Evolutionary conservation across 2,329 filamentous ascomycete genomes (phyloP), one percentile per base, ranked within the genome.

Genomic region (Bipolaris cookei): DNA sequence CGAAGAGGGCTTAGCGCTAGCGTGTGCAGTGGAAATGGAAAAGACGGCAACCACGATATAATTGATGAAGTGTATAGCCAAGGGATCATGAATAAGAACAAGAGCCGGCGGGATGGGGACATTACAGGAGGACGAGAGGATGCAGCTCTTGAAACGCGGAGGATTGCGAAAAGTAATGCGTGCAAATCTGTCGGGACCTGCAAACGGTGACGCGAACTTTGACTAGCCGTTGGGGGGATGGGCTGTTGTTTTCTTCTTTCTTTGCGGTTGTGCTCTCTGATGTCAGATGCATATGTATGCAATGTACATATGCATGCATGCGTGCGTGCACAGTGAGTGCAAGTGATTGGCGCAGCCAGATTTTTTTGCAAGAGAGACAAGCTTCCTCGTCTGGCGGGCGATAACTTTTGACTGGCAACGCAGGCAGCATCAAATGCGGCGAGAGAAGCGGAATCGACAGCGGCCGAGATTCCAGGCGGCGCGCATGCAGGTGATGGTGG

Each of bases 391-490:
- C 10, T 11, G 28, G 28, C 10, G 10, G 28, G 28, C 28, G 10
- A 30, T 11, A 3, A 5, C 6, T 13, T 30, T 13, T 2, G 28
- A 13, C 28, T 11, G 28, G 28, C 28, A 30, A 21, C 23, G 49
- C n/a, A 21, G 18, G 20, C 11, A 35, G 25, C 25, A 25, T 39
- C 20, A 13, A 41, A 46, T 52, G 42, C 35, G 48, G 42, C 41
- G 32, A 53, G 34, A 7, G 20, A n/a, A 34, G 48, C 48, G 48
- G 25, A 32, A 38, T 32, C 4, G 21, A 20, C 42, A 14, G 32
- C 48, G 38, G 54, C 44, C 44, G 50, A 48, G 49, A 21, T 38
- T 49, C 54, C 38, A 38, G 44, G 8, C 42, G 30, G 32, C 35
- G 54, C 42, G 38, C 18, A 25, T 16, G 51, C 37, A 52, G 14